These are phyloP conservation scores for Rehmannia glutinosa DNA, from an alignment of 257 asterid genomes.

Conservation along the genomic window DNA sequence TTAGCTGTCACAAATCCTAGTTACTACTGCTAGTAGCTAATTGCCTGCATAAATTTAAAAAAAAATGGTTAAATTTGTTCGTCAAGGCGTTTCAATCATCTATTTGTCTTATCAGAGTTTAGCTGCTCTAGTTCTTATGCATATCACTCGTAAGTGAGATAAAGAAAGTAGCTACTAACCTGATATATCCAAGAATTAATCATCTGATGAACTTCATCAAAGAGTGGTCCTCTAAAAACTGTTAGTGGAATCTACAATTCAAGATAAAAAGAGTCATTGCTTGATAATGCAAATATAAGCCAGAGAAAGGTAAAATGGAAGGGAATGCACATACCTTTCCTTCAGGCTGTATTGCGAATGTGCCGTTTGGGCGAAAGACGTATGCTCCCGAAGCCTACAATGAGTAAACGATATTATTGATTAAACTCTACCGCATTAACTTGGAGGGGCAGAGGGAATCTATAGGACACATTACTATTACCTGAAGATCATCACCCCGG, in stretches of 20 bases:
- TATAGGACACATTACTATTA: constrained; percentile 20
- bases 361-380: constrained; percentile 80
- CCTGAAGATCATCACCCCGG: constrained; percentile 57
- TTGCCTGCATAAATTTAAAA: too few relatives aligned
- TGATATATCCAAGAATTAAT: constrained; percentile 83
- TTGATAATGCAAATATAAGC: constrained; percentile 1
- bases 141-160: background rate
- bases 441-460: background rate
- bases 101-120: background rate
- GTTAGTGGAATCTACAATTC: constrained; percentile 46
- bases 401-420: background rate
- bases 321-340: constrained; percentile 42
- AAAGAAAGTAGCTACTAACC: constrained; percentile 34
- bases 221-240: constrained; percentile 71
- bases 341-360: constrained; percentile 39
- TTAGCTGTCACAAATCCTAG: too few relatives aligned
- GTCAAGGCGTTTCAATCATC: too few relatives aligned
- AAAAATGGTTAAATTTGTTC: too few relatives aligned
- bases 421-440: constrained; percentile 1
- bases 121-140: background rate
- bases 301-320: background rate
- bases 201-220: constrained; percentile 90
- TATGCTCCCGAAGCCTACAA: constrained; percentile 93
- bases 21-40: too few relatives aligned
- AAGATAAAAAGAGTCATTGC: constrained; percentile 16